phyloP scores from a whole-genome alignment of 345 rosid species.

The Limnanthes douglasii region DNA sequence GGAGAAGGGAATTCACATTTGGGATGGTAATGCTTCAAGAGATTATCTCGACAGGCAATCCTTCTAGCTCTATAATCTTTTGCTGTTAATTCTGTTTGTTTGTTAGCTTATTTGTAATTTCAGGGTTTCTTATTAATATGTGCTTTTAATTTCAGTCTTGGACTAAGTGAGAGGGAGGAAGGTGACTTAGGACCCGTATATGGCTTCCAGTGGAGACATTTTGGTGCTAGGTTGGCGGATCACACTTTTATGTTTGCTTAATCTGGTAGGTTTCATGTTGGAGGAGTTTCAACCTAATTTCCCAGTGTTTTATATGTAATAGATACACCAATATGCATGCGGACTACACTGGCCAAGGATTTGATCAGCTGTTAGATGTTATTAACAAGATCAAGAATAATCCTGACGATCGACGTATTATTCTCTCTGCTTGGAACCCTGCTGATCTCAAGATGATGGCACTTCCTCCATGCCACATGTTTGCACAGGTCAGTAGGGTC shows the following conservation, averaged over 20 bases:
- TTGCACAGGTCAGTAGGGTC: conserved; percentile 52
- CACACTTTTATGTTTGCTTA: conserved; percentile 4
- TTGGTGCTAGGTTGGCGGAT: conserved; percentile 74
- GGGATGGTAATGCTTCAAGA: conserved; percentile 97
- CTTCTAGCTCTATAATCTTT: neutral
- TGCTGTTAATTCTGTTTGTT: neutral
- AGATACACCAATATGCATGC: conserved; percentile 96
- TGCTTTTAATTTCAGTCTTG: conserved; percentile 38
- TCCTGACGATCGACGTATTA: conserved; percentile 79
- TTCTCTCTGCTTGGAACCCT: conserved; percentile 98
- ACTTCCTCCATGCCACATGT: conserved; percentile 99
- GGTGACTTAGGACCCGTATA: conserved; percentile 95
- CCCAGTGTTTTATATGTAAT: conserved; percentile 2
- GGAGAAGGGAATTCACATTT: conserved; percentile 79
- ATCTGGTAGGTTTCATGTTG: conserved; percentile 1
- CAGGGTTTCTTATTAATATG: neutral
- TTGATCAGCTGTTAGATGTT: conserved; percentile 88
- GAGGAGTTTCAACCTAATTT: conserved; percentile 4
- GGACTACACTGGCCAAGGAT: conserved; percentile 88
- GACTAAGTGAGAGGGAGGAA: conserved; percentile 69
- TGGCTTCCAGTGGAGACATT: conserved; percentile 99
- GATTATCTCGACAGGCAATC: conserved; percentile 72
- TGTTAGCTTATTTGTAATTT: neutral
- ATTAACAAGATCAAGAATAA: conserved; percentile 81
- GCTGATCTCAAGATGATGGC: conserved; percentile 88